Conservation (phyloP, 2,329 filamentous ascomycete genomes). For the Fusarium bulbicola region DNA sequence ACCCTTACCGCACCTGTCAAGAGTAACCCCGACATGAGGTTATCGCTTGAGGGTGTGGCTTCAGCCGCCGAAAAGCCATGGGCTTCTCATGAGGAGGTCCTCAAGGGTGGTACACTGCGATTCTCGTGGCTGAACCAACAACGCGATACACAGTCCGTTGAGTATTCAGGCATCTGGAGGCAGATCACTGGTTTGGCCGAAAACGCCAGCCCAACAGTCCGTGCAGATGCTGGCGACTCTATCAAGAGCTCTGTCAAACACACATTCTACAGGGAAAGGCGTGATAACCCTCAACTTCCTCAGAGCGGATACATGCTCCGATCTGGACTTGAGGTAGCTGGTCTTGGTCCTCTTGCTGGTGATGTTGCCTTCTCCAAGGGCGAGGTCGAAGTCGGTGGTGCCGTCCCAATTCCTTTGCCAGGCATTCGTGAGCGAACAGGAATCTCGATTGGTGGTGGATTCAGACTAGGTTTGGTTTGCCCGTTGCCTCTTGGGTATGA, state of each 20-base stretch:
- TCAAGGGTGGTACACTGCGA: slow-evolving; percentile 80
- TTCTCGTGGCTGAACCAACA: slow-evolving; percentile 75
- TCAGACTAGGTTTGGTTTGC: slow-evolving; percentile 84
- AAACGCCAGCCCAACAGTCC: slow-evolving; percentile 81
- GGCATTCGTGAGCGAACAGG: slow-evolving; percentile 75
- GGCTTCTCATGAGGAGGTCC: slow-evolving; percentile 91
- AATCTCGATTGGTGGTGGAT: slow-evolving; percentile 81
- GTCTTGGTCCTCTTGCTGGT: slow-evolving; percentile 82
- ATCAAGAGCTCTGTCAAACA: slow-evolving; percentile 90
- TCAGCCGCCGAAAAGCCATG: slow-evolving; percentile 90
- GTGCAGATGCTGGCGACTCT: slow-evolving; percentile 86
- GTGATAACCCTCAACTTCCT: slow-evolving; percentile 87
- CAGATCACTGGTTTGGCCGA: slow-evolving; percentile 83
- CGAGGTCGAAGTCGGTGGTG: slow-evolving; percentile 84
- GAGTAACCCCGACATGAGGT: slow-evolving; percentile 82
- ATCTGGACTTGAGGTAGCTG: slow-evolving; percentile 83
- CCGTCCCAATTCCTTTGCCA: slow-evolving; percentile 77
- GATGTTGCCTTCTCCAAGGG: slow-evolving; percentile 95
- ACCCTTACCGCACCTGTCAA: slow-evolving; percentile 84
- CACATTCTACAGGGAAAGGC: slow-evolving; percentile 79
- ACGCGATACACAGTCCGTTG: slow-evolving; percentile 78
- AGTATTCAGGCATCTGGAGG: slow-evolving; percentile 85
- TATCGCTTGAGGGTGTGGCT: slow-evolving; percentile 81
- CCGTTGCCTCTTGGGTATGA: slow-evolving; percentile 75
- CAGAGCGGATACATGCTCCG: slow-evolving; percentile 83